Base-by-base conservation (phyloP, 1,284 basidiomycete species). In the Athelia sp. region DNA sequence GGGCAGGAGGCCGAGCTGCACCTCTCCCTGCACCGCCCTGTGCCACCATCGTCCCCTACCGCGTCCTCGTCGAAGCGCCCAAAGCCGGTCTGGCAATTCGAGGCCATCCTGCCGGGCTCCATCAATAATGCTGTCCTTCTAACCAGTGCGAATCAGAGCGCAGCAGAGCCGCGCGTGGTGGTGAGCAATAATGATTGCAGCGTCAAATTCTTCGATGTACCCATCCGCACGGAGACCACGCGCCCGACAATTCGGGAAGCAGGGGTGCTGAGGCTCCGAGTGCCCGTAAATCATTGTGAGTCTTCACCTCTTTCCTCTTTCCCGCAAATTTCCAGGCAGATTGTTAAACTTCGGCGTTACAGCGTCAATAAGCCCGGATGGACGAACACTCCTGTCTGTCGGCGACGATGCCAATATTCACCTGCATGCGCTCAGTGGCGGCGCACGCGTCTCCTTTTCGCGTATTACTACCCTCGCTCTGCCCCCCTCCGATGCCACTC, bases 91-190 rank as follows among this genome's bases (percentile, higher is more conserved):
- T 87, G 86, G 86, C 75, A 79, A 46, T 77, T 72, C 52, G 77
- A 81, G 43, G 73, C 73, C 47, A 68, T 67, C 11, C 69, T 87
- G 3, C 63, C 70, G 3, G 84, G 83, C 4, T 85, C 84, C 3
- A 93, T 93, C 65, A 92, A 93, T 66, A 94, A 94, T 63, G 86
- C 88, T 11, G 82, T 93, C 42, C 67, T 86, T 48, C 78, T 92
- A 56, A 84, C 79, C 15, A 70, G 70, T 51, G 77, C 78, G 22
- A 68, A 78, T 56, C 71, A 82, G 60, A 79, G 77, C 62, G 77
- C 75, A 50, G 71, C 74, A 2, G 84, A 88, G 55, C 86, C 89
- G 0, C 74, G 87, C n/a, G 73, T 93, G 44, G 78, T 81, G 35
- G 81, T 93, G 49, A 88, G 85, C 69, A 93, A 92, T 62, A 95